Conservation (phyloP, 306 rosid genomes). For the Coriaria nepalensis region DNA sequence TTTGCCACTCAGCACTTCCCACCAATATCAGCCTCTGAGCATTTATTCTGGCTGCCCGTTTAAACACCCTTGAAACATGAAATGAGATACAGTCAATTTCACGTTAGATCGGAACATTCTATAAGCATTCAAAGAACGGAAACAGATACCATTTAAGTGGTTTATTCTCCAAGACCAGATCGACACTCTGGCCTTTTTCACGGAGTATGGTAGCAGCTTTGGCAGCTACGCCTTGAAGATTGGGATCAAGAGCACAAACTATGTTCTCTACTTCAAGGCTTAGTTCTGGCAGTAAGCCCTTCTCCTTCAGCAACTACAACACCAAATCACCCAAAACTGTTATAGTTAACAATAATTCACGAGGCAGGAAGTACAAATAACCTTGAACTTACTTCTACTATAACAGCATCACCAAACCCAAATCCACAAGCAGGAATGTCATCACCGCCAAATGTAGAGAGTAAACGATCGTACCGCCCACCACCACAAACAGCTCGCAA, state of each 20-base stretch:
- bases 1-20: conserved; percentile 88
- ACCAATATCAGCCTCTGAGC: conserved; percentile 70
- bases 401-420: conserved; percentile 97
- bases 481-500: conserved; percentile 98
- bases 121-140: not conserved
- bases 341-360: not conserved
- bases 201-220: conserved; percentile 68
- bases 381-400: conserved; percentile 66
- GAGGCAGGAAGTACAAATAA: not conserved
- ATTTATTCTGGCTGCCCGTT: conserved; percentile 62
- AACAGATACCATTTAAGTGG: conserved; percentile 71
- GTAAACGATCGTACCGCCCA: conserved; percentile 77
- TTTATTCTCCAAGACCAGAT: conserved; percentile 87
- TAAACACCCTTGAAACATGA: conserved; percentile 52
- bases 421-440: conserved; percentile 91
- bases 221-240: conserved; percentile 87
- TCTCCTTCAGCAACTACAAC: conserved; percentile 80
- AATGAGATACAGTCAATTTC: not conserved
- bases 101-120: not conserved
- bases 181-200: conserved; percentile 64
- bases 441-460: conserved; percentile 90
- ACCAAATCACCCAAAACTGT: not conserved
- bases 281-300: conserved; percentile 67
- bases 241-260: conserved; percentile 76
- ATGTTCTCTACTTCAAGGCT: conserved; percentile 46